Conservation (phyloP, 345 rosid genomes). For the Hibiscus trionum region DNA sequence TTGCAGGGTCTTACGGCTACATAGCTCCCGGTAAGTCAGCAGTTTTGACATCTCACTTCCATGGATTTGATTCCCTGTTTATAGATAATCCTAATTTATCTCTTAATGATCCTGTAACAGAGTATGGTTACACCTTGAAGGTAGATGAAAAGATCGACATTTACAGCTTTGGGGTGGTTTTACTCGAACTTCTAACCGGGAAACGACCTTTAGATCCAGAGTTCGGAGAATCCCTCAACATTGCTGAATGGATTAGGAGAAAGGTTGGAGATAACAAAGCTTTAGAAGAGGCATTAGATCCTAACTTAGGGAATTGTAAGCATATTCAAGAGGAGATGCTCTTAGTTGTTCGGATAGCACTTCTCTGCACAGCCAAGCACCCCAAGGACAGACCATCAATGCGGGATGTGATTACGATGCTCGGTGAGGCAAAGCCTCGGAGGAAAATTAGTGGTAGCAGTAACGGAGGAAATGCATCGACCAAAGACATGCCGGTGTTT, state of each 20-base stretch:
- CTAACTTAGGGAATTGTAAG: slow-evolving; percentile 61
- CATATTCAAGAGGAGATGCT: slow-evolving; percentile 96
- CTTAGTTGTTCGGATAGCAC: slow-evolving; percentile 70
- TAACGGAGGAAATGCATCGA: slow-evolving; percentile 25
- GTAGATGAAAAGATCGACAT: slow-evolving; percentile 93
- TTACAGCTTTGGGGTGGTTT: slow-evolving; percentile 81
- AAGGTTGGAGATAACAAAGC: slow-evolving; percentile 55
- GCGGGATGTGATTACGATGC: slow-evolving; percentile 88
- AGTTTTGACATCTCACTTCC: background rate
- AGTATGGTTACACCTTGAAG: slow-evolving; percentile 83
- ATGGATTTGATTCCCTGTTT: background rate
- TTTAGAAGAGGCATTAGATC: slow-evolving; percentile 65
- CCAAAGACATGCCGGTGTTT: slow-evolving; percentile 49
- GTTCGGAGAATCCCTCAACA: slow-evolving; percentile 62
- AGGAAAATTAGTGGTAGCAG: slow-evolving; percentile 62
- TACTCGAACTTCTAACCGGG: slow-evolving; percentile 76
- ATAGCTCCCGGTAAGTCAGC: slow-evolving; percentile 73
- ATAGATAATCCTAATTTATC: background rate
- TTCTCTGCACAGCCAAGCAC: slow-evolving; percentile 77
- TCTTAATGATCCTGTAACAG: slow-evolving; percentile 28
- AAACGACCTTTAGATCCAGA: slow-evolving; percentile 55
- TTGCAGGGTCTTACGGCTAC: slow-evolving; percentile 96
- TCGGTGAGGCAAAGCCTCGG: slow-evolving; percentile 85
- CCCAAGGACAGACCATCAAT: slow-evolving; percentile 90
- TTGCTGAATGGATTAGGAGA: slow-evolving; percentile 68